Base-by-base conservation (phyloP, 148 eudicot species). In the Chenopodium berlandieri region DNA sequence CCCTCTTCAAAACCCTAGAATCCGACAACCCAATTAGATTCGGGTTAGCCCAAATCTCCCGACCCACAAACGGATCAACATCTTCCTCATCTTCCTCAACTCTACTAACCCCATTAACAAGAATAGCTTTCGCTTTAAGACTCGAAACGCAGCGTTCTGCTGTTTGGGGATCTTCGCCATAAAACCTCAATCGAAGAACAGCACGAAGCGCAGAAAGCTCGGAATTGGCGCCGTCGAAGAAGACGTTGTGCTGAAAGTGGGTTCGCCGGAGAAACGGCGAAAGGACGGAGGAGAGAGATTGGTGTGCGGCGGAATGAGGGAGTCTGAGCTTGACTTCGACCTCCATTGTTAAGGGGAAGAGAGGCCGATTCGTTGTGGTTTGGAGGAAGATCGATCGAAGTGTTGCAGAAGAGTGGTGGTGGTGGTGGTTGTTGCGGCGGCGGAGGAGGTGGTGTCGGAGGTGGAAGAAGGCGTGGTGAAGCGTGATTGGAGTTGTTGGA, bases 71-170 rank as follows among this genome's bases (percentile, higher is more conserved):
- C 0, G 90, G 91, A 66, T 94, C 94, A 70, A 94, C 12, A 16
- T 94, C 94, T 81, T 94, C 97, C 88, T 89, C 97, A 63, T 92
- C 97, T 82, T 90, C 98, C 86, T 91, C 95, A 34, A 91, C 98
- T 25, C 94, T 84, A 78, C 97, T 94, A 31, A 94, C 91, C 25
- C 98, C 98, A 65, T 90, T 81, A 9, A 85, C 79, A 13, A 94
- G 37, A 19, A 88, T 75, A 1, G 95, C 90, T 58, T 91, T 94
- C 25, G 92, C 95, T 80, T 94, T 94, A 54, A 94, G 89, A 25
- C 84, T 82, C 76, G 85, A 83, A 71, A 94, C 91, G 78, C 98
- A 94, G 23, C 88, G 92, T 74, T 89, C 79, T 27, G 85, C 78
- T 0, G 79, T 86, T 3, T 75, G 62, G 16, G 83, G 79, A 56